Evolutionary conservation across 192 early-diverging fungal species (phyloP).

Genomic region (Glomus cerebriforme): DNA sequence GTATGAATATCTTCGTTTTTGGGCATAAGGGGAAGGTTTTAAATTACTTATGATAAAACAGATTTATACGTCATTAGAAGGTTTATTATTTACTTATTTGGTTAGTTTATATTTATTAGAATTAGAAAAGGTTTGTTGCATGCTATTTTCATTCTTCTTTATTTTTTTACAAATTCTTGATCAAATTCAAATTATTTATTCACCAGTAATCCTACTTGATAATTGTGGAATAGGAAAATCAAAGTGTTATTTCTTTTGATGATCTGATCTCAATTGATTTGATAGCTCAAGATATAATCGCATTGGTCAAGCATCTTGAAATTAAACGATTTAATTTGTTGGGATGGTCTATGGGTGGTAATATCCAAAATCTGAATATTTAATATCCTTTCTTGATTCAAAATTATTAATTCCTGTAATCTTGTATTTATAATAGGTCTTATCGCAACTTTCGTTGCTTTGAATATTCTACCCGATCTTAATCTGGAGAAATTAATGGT

Average conservation of each 20-base stretch:
- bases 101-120: too few relatives aligned
- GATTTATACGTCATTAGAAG: too few relatives aligned
- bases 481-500: background rate
- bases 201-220: background rate
- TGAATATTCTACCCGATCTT: background rate
- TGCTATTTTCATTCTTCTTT: too few relatives aligned
- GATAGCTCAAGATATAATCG: conserved; percentile 14
- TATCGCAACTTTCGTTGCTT: conserved; percentile 3
- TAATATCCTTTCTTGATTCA: background rate
- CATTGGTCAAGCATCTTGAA: conserved; percentile 6
- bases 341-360: conserved; percentile 5
- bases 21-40: too few relatives aligned
- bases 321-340: conserved; percentile 8
- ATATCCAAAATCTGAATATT: background rate
- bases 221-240: conserved; percentile 13
- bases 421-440: background rate
- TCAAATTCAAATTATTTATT: background rate
- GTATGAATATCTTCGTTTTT: too few relatives aligned
- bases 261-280: background rate
- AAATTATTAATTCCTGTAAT: background rate
- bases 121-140: too few relatives aligned
- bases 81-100: too few relatives aligned
- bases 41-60: too few relatives aligned
- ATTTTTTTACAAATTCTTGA: too few relatives aligned
- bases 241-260: background rate